phyloP scores from a whole-genome alignment of 164 flowering plant species.

The Liriodendron chinense region DNA sequence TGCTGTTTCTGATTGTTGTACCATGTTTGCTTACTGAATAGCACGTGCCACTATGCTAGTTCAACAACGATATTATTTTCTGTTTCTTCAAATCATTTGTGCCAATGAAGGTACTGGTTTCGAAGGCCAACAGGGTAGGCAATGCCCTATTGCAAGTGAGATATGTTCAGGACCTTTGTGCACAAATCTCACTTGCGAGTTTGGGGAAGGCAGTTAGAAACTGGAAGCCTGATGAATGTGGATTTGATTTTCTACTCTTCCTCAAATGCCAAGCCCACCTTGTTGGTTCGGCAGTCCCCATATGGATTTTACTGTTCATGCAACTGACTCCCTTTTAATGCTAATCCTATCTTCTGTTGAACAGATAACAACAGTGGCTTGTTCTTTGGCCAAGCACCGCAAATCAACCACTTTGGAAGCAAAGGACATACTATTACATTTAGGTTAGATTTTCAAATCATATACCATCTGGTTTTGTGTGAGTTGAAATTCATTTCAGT shows the following conservation, averaged over 20 bases:
- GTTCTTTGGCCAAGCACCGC: slow-evolving; percentile 96
- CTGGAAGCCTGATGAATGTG: background rate
- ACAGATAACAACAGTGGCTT: slow-evolving; percentile 85
- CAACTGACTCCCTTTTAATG: background rate
- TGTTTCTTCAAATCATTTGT: background rate
- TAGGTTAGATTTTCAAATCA: slow-evolving; percentile 51
- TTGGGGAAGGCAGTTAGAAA: background rate
- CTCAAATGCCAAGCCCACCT: no score
- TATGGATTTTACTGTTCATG: background rate
- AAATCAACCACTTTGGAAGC: slow-evolving; percentile 86
- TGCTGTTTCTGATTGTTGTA: no score
- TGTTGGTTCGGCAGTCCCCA: background rate
- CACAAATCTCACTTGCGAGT: background rate
- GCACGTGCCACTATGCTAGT: background rate
- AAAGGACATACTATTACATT: slow-evolving; percentile 88
- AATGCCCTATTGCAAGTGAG: background rate
- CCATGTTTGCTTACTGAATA: background rate
- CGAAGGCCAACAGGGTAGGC: background rate
- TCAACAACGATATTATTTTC: background rate
- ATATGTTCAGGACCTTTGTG: background rate
- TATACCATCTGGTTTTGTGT: slow-evolving; percentile 1
- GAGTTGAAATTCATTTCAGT: background rate
- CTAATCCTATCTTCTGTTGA: slow-evolving; percentile 7
- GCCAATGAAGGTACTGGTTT: background rate
- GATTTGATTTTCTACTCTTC: no score